These are phyloP conservation scores for Coemansia sp. DNA, from an alignment of 192 early-diverging fungal species.

Conservation along the genomic window DNA sequence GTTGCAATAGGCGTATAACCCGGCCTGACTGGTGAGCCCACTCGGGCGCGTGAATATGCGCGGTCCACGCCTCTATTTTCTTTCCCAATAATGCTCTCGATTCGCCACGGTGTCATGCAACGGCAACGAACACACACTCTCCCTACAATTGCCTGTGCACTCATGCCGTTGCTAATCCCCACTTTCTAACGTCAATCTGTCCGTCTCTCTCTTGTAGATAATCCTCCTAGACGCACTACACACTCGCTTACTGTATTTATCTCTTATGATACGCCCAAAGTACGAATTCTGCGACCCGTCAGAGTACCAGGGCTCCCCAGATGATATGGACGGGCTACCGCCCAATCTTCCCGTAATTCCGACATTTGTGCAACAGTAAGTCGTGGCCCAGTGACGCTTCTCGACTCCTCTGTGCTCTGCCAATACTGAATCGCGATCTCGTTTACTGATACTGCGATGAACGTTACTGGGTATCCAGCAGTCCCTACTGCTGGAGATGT, in stretches of 20 bases:
- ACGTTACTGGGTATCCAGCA: background rate
- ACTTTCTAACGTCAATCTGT: background rate
- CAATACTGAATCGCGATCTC: background rate
- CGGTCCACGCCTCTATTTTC: constrained; percentile 1
- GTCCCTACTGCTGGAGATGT: background rate
- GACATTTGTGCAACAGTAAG: constrained; percentile 54
- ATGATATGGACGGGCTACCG: constrained; percentile 39
- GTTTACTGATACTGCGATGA: background rate
- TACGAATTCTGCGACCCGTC: constrained; percentile 56
- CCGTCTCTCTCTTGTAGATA: constrained; percentile 7
- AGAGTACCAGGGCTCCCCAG: constrained; percentile 38
- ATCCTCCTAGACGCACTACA: background rate
- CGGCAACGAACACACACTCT: background rate
- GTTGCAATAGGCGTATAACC: background rate
- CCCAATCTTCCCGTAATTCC: constrained; percentile 44
- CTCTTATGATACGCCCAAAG: constrained; percentile 44
- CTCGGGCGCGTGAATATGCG: constrained; percentile 3
- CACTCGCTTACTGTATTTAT: background rate
- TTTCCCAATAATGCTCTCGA: background rate
- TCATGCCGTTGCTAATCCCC: background rate
- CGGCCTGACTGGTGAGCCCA: background rate
- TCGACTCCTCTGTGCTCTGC: background rate
- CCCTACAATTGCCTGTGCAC: constrained; percentile 1
- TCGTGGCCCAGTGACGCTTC: constrained; percentile 8
- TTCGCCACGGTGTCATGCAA: background rate